Conservation (phyloP, 2,329 filamentous ascomycete genomes). For the Alternaria atra region DNA sequence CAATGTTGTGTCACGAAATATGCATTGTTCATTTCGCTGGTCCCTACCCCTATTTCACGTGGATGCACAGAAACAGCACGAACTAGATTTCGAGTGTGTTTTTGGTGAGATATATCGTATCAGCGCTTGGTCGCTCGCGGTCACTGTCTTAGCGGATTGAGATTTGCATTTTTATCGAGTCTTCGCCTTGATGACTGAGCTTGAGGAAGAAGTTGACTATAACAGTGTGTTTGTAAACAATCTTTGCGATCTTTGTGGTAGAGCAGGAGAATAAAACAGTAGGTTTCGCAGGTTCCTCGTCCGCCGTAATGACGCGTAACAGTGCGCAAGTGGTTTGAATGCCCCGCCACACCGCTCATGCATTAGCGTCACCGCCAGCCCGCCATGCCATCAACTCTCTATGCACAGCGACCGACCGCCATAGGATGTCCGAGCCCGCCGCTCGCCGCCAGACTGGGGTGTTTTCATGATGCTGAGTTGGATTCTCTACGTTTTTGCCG, state of each 20-base stretch:
- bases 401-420: background rate
- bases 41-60: no score
- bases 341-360: constrained; percentile 26
- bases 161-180: background rate
- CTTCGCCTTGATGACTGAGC: no score
- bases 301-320: background rate
- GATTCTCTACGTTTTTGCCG: background rate
- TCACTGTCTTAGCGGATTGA: background rate
- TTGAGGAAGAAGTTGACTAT: background rate
- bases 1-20: no score
- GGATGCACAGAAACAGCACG: background rate
- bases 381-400: background rate
- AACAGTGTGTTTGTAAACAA: no score
- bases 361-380: constrained; percentile 30
- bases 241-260: background rate
- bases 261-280: background rate
- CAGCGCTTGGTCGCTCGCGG: background rate
- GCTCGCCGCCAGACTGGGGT: background rate
- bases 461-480: background rate
- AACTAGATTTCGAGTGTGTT: background rate
- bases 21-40: no score
- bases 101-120: background rate
- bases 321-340: constrained; percentile 21
- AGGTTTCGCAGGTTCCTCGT: background rate
- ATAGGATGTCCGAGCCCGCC: constrained; percentile 4